A percentile compares a stretch with the other conserved stretches of the same genome.
phyloP scores from a whole-genome alignment of 345 rosid species.

The Citrus reticulata region DNA sequence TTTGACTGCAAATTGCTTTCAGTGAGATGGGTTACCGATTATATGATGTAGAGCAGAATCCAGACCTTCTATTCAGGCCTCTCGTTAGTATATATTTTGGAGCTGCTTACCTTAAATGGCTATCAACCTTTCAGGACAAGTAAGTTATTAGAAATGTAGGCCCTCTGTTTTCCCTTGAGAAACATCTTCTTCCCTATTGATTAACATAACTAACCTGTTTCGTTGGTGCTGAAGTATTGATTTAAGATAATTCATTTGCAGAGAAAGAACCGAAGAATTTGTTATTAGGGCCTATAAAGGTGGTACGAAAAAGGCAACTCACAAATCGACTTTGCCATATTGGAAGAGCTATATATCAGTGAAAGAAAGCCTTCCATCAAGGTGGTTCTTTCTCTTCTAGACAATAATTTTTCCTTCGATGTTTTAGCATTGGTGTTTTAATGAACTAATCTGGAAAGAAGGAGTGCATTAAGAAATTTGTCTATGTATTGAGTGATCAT shows the following conservation, averaged over 20 bases:
- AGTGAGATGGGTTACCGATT: slow-evolving; percentile 65
- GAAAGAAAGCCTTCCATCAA: slow-evolving; percentile 70
- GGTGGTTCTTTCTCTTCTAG: slow-evolving; percentile 33
- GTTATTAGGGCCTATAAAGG: slow-evolving; percentile 78
- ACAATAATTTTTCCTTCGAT: neutral
- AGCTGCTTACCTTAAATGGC: slow-evolving; percentile 83
- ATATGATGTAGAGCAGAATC: slow-evolving; percentile 50
- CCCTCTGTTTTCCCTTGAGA: slow-evolving; percentile 1
- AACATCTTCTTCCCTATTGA: slow-evolving; percentile 3
- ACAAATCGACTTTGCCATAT: slow-evolving; percentile 77
- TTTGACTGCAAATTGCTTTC: slow-evolving; percentile 23
- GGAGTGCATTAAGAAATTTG: neutral
- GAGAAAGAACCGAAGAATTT: slow-evolving; percentile 89
- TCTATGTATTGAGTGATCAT: neutral
- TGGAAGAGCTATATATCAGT: slow-evolving; percentile 83
- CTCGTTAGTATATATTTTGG: slow-evolving; percentile 80
- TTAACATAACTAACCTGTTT: neutral
- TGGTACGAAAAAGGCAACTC: slow-evolving; percentile 76
- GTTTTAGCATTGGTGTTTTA: neutral
- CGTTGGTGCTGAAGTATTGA: slow-evolving; percentile 8
- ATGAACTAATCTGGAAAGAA: neutral
- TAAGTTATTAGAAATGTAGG: slow-evolving; percentile 26
- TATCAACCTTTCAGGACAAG: slow-evolving; percentile 66
- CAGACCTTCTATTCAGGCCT: slow-evolving; percentile 74
- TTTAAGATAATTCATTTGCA: slow-evolving; percentile 25